These are phyloP conservation scores for Peniophora sp. DNA, from an alignment of 1,284 basidiomycete genomes.

Conservation along the genomic window DNA sequence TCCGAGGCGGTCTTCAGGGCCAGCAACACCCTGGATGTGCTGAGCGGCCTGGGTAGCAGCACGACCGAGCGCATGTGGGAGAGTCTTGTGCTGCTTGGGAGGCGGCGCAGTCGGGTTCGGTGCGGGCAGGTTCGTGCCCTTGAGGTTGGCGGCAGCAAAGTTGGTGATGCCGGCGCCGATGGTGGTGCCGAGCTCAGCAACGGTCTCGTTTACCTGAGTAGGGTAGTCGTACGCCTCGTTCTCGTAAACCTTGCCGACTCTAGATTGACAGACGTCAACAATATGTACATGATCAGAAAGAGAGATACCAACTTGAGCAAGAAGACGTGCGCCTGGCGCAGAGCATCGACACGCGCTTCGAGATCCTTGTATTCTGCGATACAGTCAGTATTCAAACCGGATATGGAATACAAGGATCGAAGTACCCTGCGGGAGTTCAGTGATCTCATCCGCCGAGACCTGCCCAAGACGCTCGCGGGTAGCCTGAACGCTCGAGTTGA, in stretches of 20 bases:
- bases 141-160: constrained; percentile 85
- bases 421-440: constrained; percentile 82
- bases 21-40: constrained; percentile 36
- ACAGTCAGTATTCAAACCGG: constrained; percentile 12
- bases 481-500: constrained; percentile 82
- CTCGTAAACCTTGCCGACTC: constrained; percentile 83
- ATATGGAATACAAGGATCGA: constrained; percentile 7
- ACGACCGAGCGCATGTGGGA: constrained; percentile 88
- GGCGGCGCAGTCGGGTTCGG: constrained; percentile 57
- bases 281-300: background rate
- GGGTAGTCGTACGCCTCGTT: constrained; percentile 87
- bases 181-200: constrained; percentile 63
- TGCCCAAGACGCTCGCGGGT: constrained; percentile 89
- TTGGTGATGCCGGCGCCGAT: constrained; percentile 75
- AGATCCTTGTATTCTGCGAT: constrained; percentile 88
- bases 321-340: constrained; percentile 72
- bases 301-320: constrained; percentile 62
- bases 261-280: constrained; percentile 21
- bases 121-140: constrained; percentile 81
- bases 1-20: constrained; percentile 60
- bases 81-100: constrained; percentile 77
- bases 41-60: constrained; percentile 69
- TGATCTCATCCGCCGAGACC: constrained; percentile 87
- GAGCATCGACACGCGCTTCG: constrained; percentile 89
- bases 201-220: constrained; percentile 67